A percentile compares a stretch with the other conserved stretches of the same genome.
These are phyloP conservation scores for Fragilaria radians DNA, from an alignment of 108 stramenopile species.

Conservation along the genomic window DNA sequence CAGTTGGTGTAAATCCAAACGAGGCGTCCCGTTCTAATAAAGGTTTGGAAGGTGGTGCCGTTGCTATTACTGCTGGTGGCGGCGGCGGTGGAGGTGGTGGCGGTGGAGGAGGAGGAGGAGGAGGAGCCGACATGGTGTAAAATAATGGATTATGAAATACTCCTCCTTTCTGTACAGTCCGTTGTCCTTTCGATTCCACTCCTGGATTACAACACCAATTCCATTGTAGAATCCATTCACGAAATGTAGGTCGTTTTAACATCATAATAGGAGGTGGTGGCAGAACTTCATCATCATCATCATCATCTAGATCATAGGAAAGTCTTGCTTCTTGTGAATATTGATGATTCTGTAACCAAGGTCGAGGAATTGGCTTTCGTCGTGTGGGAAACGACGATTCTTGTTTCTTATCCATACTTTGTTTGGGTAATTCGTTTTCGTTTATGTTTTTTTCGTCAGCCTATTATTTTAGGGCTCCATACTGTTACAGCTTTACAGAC, in stretches of 20 bases:
- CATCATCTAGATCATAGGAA: not conserved
- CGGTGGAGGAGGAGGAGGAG: not conserved
- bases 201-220: too few relatives aligned
- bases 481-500: too few relatives aligned
- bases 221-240: too few relatives aligned
- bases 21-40: not conserved
- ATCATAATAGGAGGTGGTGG: not conserved
- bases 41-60: not conserved
- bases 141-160: not conserved
- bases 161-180: too few relatives aligned
- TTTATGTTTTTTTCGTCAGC: too few relatives aligned
- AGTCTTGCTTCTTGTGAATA: not conserved
- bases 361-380: slow-evolving; percentile 1
- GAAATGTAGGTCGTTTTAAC: too few relatives aligned
- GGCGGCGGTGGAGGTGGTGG: not conserved
- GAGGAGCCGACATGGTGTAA: not conserved
- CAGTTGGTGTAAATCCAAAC: not conserved
- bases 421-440: too few relatives aligned
- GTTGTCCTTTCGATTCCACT: too few relatives aligned
- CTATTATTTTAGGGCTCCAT: too few relatives aligned
- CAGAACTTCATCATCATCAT: not conserved
- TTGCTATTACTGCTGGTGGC: not conserved
- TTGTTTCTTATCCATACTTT: too few relatives aligned
- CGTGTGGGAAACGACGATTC: too few relatives aligned
- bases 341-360: not conserved